Evolutionary conservation across 2,329 filamentous ascomycete genomes (phyloP), one percentile per base, ranked within the genome.

Genomic region (Seiridium unicorne): DNA sequence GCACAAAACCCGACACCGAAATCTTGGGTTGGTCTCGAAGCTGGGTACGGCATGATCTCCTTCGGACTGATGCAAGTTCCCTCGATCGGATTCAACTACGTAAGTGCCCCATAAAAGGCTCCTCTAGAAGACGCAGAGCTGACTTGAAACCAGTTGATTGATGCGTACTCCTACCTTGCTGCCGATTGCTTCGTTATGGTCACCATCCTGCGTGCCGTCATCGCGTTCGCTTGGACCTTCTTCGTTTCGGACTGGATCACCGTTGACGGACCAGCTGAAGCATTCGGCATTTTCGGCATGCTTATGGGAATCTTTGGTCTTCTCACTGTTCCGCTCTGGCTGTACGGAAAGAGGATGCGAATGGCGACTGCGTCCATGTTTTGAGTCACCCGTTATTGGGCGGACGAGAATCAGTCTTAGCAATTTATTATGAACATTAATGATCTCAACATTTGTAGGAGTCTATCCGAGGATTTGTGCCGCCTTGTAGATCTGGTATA

Each of bases 141-240:
- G 18, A 57, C 44, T 9, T n/a, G 5, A 36, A 49, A 8, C 18
- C 58, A 81, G 77, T 64, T 84, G 3, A 82, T 84, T 42, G 82
- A 84, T 44, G 73, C 79, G 0, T 84, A 84, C 63, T 69, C 72
- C 0, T 68, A 73, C 1, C 63, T 82, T 1, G 77, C 79, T 0
- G 77, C 77, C 1, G 81, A 85, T 63, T 84, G 81, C 65, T 84
- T 85, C 63, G 80, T 82, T 10, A 78, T 81, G 55, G 77, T 84
- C 0, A 83, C 81, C 1, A 78, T 78, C 38, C 68, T 80, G 13
- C 74, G 82, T 3, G 74, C 80, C 9, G 68, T 83, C 4, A 76
- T 86, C 7, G 74, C 77, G 0, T 85, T 85, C 63, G 76, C 80
- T 0, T 85, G 82, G 81, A 81, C 80, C 0, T 84, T 84, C 58